These are phyloP conservation scores for Colletotrichum magnum DNA, from an alignment of 2,329 filamentous ascomycete species.

Conservation along the genomic window DNA sequence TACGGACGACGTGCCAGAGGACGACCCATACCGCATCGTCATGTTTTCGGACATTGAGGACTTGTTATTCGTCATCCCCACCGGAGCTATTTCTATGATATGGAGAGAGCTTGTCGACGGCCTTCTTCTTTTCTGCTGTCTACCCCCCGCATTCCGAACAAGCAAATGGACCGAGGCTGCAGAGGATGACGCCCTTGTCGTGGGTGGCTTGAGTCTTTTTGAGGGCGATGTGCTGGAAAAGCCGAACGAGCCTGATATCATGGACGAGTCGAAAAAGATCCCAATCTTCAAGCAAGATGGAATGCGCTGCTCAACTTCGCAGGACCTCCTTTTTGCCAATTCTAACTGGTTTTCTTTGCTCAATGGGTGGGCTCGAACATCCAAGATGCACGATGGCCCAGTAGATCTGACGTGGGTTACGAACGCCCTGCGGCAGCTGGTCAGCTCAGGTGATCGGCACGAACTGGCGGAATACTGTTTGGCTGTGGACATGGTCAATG, in stretches of 20 bases:
- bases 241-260: constrained; percentile 28
- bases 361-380: constrained; percentile 43
- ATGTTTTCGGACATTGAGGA: constrained; percentile 82
- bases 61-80: constrained; percentile 69
- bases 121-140: constrained; percentile 77
- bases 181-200: constrained; percentile 44
- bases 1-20: constrained; percentile 80
- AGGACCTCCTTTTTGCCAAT: constrained; percentile 68
- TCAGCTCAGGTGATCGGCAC: constrained; percentile 59
- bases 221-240: constrained; percentile 24
- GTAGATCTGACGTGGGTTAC: constrained; percentile 63
- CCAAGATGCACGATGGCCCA: constrained; percentile 46
- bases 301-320: constrained; percentile 51
- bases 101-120: constrained; percentile 72
- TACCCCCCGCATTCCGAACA: constrained; percentile 65
- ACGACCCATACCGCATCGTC: constrained; percentile 87
- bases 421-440: constrained; percentile 71
- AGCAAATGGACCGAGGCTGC: constrained; percentile 49
- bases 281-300: constrained; percentile 49
- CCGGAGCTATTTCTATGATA: constrained; percentile 50
- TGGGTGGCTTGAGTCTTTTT: constrained; percentile 16
- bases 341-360: constrained; percentile 62
- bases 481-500: constrained; percentile 73
- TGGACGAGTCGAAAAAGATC: constrained; percentile 28
- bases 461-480: constrained; percentile 78